Conservation (phyloP, 345 rosid genomes). For the Physaria fendleri region DNA sequence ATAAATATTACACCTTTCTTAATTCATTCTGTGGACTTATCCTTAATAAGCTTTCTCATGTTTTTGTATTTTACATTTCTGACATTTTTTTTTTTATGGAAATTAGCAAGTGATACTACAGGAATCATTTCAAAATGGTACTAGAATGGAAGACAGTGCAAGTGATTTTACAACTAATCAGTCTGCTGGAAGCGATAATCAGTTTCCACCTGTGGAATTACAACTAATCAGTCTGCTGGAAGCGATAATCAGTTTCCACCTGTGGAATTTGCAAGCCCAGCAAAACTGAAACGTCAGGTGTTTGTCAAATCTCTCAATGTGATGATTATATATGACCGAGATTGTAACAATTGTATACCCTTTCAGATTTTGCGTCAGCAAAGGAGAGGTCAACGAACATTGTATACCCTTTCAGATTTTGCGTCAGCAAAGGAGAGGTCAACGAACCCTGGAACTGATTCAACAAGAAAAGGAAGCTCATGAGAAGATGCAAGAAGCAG, state of each 20-base stretch:
- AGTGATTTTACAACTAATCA: slow-evolving; percentile 24
- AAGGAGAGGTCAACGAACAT: slow-evolving; percentile 61
- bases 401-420: slow-evolving; percentile 47
- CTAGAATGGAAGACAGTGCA: slow-evolving; percentile 29
- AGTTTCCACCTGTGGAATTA: slow-evolving; percentile 26
- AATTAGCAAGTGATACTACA: slow-evolving; percentile 34
- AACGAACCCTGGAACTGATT: slow-evolving; percentile 55
- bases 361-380: slow-evolving; percentile 53
- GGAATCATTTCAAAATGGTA: slow-evolving; percentile 35
- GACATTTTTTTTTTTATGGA: background rate
- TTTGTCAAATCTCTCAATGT: slow-evolving; percentile 2
- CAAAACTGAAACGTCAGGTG: slow-evolving; percentile 80
- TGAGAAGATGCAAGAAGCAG: slow-evolving; percentile 46
- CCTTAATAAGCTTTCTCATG: background rate
- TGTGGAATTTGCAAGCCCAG: slow-evolving; percentile 51
- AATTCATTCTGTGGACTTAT: slow-evolving; percentile 1
- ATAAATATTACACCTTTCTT: background rate
- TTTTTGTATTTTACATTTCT: slow-evolving; percentile 3
- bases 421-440: slow-evolving; percentile 58
- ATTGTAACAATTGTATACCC: slow-evolving; percentile 26
- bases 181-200: slow-evolving; percentile 30
- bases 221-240: slow-evolving; percentile 29
- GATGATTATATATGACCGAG: slow-evolving; percentile 15
- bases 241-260: slow-evolving; percentile 25
- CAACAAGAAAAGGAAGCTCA: slow-evolving; percentile 56